Evolutionary conservation across 176 grass and related monocot species (phyloP).

Genomic region (Musa itinerans): DNA sequence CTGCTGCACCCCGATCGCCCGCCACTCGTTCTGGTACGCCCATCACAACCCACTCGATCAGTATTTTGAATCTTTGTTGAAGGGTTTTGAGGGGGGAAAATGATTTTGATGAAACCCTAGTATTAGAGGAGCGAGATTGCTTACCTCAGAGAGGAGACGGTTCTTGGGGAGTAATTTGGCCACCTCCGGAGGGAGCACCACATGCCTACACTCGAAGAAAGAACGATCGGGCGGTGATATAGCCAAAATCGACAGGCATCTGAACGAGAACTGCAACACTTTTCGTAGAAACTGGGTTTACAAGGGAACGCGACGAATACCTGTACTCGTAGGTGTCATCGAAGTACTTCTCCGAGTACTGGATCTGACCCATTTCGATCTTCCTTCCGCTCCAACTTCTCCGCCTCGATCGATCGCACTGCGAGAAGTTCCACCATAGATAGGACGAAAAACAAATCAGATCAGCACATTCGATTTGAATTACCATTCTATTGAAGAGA

Average conservation of each 20-base stretch:
- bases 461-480: too few species aligned
- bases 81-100: too few species aligned
- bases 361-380: slow-evolving; percentile 84
- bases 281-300: too few species aligned
- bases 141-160: slow-evolving; percentile 91
- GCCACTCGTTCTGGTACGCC: slow-evolving; percentile 69
- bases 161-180: slow-evolving; percentile 95
- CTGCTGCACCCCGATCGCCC: slow-evolving; percentile 96
- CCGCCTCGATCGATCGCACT: slow-evolving; percentile 33
- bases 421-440: not conserved
- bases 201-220: slow-evolving; percentile 49
- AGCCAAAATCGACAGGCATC: not conserved
- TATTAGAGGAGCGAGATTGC: too few species aligned
- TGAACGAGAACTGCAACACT: too few species aligned
- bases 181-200: slow-evolving; percentile 89
- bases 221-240: not conserved
- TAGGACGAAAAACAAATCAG: not conserved
- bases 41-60: too few species aligned
- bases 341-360: slow-evolving; percentile 99
- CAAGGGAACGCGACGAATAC: slow-evolving; percentile 9
- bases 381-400: not conserved
- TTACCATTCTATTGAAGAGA: too few species aligned
- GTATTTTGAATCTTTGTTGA: too few species aligned
- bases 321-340: slow-evolving; percentile 98
- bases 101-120: too few species aligned